Percentiles rank a stretch among this genome's conserved stretches.
Evolutionary conservation across 345 rosid genomes (phyloP).

Genomic region (Syzygium oleosum): DNA sequence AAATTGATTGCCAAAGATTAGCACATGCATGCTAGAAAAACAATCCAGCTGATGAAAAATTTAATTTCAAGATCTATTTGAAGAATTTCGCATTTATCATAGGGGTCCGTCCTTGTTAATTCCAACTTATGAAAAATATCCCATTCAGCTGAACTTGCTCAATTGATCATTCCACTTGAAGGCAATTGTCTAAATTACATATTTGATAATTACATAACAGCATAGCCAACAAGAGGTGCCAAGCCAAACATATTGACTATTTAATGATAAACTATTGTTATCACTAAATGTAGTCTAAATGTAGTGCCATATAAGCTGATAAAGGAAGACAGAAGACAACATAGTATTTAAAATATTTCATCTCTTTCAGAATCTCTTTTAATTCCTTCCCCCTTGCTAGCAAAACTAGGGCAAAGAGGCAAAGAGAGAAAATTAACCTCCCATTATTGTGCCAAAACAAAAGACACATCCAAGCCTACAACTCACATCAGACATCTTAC

Average conservation of each 20-base stretch:
- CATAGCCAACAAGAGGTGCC: neutral
- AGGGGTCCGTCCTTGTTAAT: neutral
- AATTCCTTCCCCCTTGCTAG: neutral
- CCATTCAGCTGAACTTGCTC: neutral
- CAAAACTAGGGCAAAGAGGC: neutral
- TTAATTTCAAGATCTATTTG: neutral
- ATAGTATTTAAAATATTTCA: neutral
- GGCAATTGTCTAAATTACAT: neutral
- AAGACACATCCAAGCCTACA: neutral
- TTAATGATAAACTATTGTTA: neutral
- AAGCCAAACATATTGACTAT: neutral
- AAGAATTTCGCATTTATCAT: neutral
- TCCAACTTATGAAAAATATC: neutral
- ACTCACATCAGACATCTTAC: neutral
- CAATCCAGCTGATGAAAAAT: neutral
- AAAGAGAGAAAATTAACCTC: neutral
- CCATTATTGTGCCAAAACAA: neutral
- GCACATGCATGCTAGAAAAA: neutral
- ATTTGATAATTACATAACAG: neutral
- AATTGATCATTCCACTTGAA: neutral
- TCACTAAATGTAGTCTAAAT: neutral
- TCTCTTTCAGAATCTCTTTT: neutral
- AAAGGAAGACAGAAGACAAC: neutral
- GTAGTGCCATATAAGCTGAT: neutral
- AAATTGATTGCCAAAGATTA: slow-evolving; percentile 3